A percentile compares a stretch with the other conserved stretches of the same genome.
Evolutionary conservation across 208 protist species (phyloP).

Genomic region (Endotrypanum monterogeii): DNA sequence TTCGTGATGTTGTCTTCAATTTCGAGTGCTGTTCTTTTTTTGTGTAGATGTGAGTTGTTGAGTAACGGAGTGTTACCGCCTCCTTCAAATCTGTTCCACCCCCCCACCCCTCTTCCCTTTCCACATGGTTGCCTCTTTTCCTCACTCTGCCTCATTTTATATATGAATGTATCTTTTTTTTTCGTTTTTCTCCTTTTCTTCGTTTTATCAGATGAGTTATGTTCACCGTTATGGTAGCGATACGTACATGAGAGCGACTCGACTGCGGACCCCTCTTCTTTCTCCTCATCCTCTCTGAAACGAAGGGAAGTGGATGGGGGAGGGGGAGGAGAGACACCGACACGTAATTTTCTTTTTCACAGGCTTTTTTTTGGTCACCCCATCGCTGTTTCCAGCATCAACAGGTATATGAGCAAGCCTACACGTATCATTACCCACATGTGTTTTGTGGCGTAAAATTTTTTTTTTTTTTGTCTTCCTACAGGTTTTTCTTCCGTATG

Average conservation of each 20-base stretch:
- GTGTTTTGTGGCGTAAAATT: background rate
- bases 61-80: too few species aligned
- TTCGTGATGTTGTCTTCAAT: background rate
- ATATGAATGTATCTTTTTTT: background rate
- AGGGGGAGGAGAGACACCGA: background rate
- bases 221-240: background rate
- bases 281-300: too few species aligned
- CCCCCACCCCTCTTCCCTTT: slow-evolving; percentile 7
- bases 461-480: background rate
- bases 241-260: background rate
- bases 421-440: slow-evolving; percentile 2
- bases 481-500: background rate
- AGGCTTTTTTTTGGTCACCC: background rate
- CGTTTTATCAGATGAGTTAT: background rate
- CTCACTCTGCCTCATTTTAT: too few species aligned
- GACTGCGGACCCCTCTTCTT: too few species aligned
- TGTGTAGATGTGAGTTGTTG: background rate
- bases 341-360: background rate
- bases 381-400: background rate
- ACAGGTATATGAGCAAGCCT: slow-evolving; percentile 1
- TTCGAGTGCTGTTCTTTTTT: background rate
- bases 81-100: background rate
- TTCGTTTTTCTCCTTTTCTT: background rate
- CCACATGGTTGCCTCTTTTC: too few species aligned
- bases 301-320: background rate